Percentiles rank a stretch among this genome's conserved stretches.
phyloP scores from a whole-genome alignment of 805 yeast species.

The Millerozyma miso region DNA sequence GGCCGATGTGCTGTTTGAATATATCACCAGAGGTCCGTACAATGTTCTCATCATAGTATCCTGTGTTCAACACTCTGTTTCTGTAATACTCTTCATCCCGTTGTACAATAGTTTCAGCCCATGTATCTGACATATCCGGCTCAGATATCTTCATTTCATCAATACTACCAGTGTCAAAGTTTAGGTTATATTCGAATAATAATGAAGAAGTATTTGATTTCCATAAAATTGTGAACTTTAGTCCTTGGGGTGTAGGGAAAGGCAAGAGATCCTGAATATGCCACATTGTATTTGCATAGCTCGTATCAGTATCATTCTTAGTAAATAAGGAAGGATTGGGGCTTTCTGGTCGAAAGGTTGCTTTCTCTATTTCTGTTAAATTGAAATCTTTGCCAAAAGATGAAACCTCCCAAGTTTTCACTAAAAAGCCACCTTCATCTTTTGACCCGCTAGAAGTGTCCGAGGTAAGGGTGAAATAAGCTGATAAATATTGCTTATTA shows the following conservation, averaged over 20 bases:
- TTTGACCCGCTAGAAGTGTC: slow-evolving; percentile 6
- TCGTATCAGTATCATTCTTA: slow-evolving; percentile 1
- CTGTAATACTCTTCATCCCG: slow-evolving; percentile 37
- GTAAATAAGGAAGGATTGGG: slow-evolving; percentile 5
- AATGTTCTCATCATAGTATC: slow-evolving; percentile 44
- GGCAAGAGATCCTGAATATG: slow-evolving; percentile 37
- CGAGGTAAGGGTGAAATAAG: slow-evolving; percentile 14
- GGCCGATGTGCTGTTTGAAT: slow-evolving; percentile 37
- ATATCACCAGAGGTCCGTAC: slow-evolving; percentile 51
- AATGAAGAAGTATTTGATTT: slow-evolving; percentile 57
- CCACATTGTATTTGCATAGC: slow-evolving; percentile 37
- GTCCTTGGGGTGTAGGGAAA: slow-evolving; percentile 1
- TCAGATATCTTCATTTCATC: slow-evolving; percentile 12
- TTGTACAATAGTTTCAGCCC: slow-evolving; percentile 20
- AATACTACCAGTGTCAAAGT: slow-evolving; percentile 12
- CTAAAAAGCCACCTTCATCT: slow-evolving; percentile 15
- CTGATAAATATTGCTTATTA: slow-evolving; percentile 12
- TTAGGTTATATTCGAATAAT: slow-evolving; percentile 24
- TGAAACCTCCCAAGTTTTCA: slow-evolving; percentile 21
- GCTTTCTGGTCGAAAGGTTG: slow-evolving; percentile 17
- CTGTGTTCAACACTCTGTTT: slow-evolving; percentile 46
- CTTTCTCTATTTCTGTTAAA: slow-evolving; percentile 9
- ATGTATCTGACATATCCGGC: slow-evolving; percentile 7
- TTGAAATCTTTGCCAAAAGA: slow-evolving; percentile 4
- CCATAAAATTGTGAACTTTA: slow-evolving; percentile 46